A percentile compares a stretch with the other conserved stretches of the same genome.
phyloP scores from a whole-genome alignment of 768 basidiomycete genomes.

The Porphyrellus cyaneotinctus region DNA sequence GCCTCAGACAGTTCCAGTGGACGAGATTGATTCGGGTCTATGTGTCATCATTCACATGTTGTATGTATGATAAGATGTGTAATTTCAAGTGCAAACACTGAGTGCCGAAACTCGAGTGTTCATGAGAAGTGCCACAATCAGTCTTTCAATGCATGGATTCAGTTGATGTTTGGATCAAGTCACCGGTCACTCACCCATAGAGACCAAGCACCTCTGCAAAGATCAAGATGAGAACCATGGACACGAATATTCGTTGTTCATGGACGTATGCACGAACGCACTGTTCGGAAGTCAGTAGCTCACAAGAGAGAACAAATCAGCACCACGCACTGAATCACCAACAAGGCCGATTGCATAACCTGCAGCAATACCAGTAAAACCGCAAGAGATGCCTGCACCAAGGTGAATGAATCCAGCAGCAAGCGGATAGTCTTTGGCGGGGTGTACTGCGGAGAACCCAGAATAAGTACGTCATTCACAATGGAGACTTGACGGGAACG shows the following conservation, averaged over 20 bases:
- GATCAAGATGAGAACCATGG: conserved; percentile 95
- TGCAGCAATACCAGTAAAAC: conserved; percentile 86
- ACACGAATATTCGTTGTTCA: conserved; percentile 87
- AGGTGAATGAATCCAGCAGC: conserved; percentile 90
- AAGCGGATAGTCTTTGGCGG: conserved; percentile 66
- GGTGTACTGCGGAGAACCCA: conserved; percentile 45
- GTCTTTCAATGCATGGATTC: conserved; percentile 34
- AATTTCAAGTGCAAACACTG: conserved; percentile 18
- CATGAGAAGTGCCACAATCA: conserved; percentile 90
- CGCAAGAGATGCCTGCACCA: conserved; percentile 88
- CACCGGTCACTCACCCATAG: conserved; percentile 57
- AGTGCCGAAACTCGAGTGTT: conserved; percentile 66
- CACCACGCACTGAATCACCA: conserved; percentile 77
- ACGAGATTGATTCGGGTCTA: conserved; percentile 12
- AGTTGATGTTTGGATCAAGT: neutral
- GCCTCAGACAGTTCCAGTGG: conserved; percentile 14
- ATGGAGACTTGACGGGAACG: conserved; percentile 23
- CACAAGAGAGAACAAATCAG: neutral
- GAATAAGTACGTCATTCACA: conserved; percentile 10
- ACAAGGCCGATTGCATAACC: conserved; percentile 94
- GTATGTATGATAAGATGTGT: conserved; percentile 14
- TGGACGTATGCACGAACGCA: conserved; percentile 90
- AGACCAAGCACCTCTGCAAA: conserved; percentile 89
- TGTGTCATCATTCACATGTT: conserved; percentile 6
- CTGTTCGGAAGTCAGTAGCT: conserved; percentile 35